Evolutionary conservation across 352 stramenopile species (phyloP).

Genomic region (Phytophthora macrochlamydospora): DNA sequence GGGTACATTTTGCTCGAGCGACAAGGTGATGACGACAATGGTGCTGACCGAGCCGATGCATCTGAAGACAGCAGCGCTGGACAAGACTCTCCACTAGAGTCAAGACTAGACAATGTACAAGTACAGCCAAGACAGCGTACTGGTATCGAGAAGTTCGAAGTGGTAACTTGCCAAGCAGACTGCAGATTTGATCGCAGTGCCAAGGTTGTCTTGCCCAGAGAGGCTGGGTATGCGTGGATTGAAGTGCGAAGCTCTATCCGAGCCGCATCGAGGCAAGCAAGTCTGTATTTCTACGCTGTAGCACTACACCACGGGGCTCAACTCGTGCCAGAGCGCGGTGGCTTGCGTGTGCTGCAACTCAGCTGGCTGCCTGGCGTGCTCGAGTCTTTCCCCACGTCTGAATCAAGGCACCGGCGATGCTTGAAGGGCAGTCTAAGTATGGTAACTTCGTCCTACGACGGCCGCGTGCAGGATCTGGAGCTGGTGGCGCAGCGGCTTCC

Average conservation of each 20-base stretch:
- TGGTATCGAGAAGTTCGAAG: slow-evolving; percentile 30
- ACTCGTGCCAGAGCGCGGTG: slow-evolving; percentile 6
- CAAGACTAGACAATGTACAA: not conserved
- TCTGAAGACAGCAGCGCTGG: not conserved
- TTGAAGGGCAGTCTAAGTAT: slow-evolving; percentile 55
- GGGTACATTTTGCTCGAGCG: slow-evolving; percentile 27
- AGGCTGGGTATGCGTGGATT: slow-evolving; percentile 54
- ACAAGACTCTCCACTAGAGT: not conserved
- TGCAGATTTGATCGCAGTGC: not conserved
- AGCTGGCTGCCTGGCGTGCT: slow-evolving; percentile 59
- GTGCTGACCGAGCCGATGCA: not conserved
- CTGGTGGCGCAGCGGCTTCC: slow-evolving; percentile 54
- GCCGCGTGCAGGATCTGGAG: slow-evolving; percentile 36
- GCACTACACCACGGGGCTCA: slow-evolving; percentile 38
- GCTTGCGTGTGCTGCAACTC: slow-evolving; percentile 30
- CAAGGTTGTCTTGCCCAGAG: slow-evolving; percentile 32
- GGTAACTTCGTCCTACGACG: slow-evolving; percentile 28
- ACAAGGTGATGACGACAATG: slow-evolving; percentile 9
- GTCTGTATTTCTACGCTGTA: slow-evolving; percentile 43
- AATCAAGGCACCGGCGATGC: slow-evolving; percentile 43
- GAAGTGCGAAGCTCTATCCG: slow-evolving; percentile 3
- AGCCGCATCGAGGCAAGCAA: not conserved
- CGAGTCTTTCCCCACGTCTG: slow-evolving; percentile 45
- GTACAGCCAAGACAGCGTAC: slow-evolving; percentile 9
- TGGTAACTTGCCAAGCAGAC: slow-evolving; percentile 24